phyloP scores from a whole-genome alignment of 2,329 filamentous ascomycete species.

The Alternaria tenuissima region DNA sequence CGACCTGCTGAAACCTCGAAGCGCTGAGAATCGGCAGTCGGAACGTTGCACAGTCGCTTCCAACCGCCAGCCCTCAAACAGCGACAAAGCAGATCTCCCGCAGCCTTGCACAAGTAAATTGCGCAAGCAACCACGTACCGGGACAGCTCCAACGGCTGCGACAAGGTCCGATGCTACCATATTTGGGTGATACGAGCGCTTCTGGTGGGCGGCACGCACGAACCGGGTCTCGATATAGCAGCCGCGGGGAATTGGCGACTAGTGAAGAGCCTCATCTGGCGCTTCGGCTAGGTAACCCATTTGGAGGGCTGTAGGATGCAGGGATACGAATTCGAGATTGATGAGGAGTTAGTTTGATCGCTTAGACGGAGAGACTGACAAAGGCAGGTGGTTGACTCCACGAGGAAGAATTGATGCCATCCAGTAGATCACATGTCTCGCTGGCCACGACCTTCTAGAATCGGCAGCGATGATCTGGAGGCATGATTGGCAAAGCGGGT shows the following conservation, averaged over 20 bases:
- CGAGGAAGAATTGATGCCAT: constrained; percentile 25
- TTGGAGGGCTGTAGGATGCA: constrained; percentile 3
- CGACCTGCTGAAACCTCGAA: constrained; percentile 31
- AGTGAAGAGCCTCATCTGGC: constrained; percentile 44
- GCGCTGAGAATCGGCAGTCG: constrained; percentile 25
- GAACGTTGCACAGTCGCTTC: constrained; percentile 15
- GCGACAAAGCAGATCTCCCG: constrained; percentile 12
- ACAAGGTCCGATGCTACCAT: constrained; percentile 23
- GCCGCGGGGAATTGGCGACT: constrained; percentile 29
- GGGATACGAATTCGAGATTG: constrained; percentile 21
- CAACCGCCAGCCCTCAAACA: constrained; percentile 23
- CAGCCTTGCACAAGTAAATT: constrained; percentile 19
- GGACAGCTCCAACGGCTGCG: constrained; percentile 18
- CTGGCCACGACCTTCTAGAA: constrained; percentile 34
- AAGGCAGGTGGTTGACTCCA: constrained; percentile 30
- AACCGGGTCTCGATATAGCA: constrained; percentile 32
- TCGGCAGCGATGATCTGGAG: constrained; percentile 12
- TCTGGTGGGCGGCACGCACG: constrained; percentile 31
- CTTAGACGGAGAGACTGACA: constrained; percentile 19
- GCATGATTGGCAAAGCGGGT: constrained; percentile 21
- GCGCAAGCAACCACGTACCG: constrained; percentile 26
- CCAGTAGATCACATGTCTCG: constrained; percentile 25
- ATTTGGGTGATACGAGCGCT: constrained; percentile 41
- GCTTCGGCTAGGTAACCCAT: constrained; percentile 18
- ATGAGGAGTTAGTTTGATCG: constrained; percentile 11